Evolutionary conservation across 2,329 filamentous ascomycete genomes (phyloP).

Genomic region (Paecilomyces dactylethromorphus): DNA sequence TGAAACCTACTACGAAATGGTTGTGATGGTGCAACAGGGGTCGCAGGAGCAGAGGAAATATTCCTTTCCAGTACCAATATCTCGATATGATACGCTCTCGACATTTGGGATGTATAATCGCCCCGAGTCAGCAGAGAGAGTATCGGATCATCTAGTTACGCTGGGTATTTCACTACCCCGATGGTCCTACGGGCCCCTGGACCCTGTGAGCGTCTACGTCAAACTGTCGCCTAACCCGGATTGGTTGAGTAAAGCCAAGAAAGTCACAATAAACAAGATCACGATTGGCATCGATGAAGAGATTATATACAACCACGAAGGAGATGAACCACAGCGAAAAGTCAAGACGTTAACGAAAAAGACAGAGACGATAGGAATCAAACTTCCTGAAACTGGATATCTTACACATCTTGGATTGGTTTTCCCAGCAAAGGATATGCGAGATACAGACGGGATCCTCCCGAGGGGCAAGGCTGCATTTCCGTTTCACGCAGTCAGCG

Average conservation of each 20-base stretch:
- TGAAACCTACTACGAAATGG: constrained; percentile 94
- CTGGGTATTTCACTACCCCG: constrained; percentile 85
- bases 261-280: constrained; percentile 89
- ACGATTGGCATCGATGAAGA: constrained; percentile 93
- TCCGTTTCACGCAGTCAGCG: constrained; percentile 78
- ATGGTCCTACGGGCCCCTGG: constrained; percentile 93
- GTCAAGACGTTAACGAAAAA: constrained; percentile 81
- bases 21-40: constrained; percentile 91
- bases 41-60: constrained; percentile 83
- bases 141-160: constrained; percentile 84
- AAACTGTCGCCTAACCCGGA: constrained; percentile 88
- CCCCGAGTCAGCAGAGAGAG: constrained; percentile 78
- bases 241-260: constrained; percentile 82
- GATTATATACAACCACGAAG: constrained; percentile 97
- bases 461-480: constrained; percentile 80
- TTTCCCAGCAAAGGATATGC: constrained; percentile 81
- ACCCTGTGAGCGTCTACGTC: constrained; percentile 93
- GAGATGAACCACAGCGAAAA: constrained; percentile 88
- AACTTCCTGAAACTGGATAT: constrained; percentile 84
- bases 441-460: constrained; percentile 81
- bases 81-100: constrained; percentile 90
- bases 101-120: constrained; percentile 99
- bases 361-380: constrained; percentile 71
- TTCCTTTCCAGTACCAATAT: constrained; percentile 80
- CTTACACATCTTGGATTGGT: constrained; percentile 86